Percentiles rank a stretch among this genome's conserved stretches.
Evolutionary conservation across 148 eudicot species (phyloP).

Genomic region (Tetragonia tetragonoides): DNA sequence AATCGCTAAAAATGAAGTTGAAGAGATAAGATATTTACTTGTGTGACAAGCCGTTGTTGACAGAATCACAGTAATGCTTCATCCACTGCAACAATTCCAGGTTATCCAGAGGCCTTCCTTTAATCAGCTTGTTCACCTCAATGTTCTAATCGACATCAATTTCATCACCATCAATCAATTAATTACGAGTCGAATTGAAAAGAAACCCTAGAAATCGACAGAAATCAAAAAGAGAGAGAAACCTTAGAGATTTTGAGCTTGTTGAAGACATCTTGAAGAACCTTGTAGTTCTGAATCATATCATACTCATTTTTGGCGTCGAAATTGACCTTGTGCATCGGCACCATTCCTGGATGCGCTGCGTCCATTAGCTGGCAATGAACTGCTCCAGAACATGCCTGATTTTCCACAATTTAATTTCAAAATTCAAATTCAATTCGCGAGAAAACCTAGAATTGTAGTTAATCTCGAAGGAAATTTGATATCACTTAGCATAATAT

Average conservation of each 20-base stretch:
- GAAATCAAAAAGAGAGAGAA: background rate
- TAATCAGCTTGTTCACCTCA: constrained; percentile 82
- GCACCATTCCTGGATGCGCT: constrained; percentile 87
- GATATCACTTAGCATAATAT: too few relatives aligned
- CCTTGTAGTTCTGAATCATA: constrained; percentile 88
- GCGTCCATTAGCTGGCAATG: constrained; percentile 91
- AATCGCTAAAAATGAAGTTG: background rate
- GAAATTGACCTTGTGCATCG: constrained; percentile 91
- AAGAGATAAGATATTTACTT: background rate
- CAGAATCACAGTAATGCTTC: constrained; percentile 87
- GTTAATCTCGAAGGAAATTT: background rate
- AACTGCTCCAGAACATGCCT: constrained; percentile 86
- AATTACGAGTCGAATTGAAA: background rate
- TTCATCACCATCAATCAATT: background rate
- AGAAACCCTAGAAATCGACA: constrained; percentile 10
- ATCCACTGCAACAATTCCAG: constrained; percentile 97
- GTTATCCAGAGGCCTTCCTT: constrained; percentile 81
- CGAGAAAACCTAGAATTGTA: background rate
- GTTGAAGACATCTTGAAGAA: constrained; percentile 90
- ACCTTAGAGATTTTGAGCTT: constrained; percentile 90
- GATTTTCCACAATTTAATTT: background rate
- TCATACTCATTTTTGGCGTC: constrained; percentile 91
- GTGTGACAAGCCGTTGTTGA: constrained; percentile 42
- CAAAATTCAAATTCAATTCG: background rate
- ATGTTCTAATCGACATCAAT: constrained; percentile 45